A percentile compares a stretch with the other conserved stretches of the same genome.
phyloP scores from a whole-genome alignment of 83 land plant genomes.

The Diphasiastrum complanatum region DNA sequence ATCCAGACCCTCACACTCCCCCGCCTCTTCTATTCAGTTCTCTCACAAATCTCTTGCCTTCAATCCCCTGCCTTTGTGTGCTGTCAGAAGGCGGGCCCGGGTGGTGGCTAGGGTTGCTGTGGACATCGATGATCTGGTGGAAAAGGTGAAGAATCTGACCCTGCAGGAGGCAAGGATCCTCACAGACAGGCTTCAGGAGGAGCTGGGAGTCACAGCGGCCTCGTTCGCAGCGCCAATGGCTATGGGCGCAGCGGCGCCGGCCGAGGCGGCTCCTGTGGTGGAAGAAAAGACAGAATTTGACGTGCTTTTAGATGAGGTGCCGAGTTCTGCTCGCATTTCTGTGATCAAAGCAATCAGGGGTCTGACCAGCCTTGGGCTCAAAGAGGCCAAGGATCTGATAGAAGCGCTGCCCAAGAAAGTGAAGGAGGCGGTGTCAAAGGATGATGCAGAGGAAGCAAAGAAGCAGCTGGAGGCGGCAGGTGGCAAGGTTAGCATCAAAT shows the following conservation, averaged over 20 bases:
- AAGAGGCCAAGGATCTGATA: slow-evolving; percentile 23
- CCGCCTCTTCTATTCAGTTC: too few relatives aligned
- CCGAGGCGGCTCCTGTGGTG: slow-evolving; percentile 20
- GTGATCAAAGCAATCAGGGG: slow-evolving; percentile 18
- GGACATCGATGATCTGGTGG: too few relatives aligned
- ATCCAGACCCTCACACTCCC: too few relatives aligned
- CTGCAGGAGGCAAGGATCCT: too few relatives aligned
- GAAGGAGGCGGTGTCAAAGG: slow-evolving; percentile 20
- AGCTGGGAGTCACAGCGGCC: too few relatives aligned
- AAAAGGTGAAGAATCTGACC: too few relatives aligned
- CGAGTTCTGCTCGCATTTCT: slow-evolving; percentile 7
- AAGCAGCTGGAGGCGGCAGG: slow-evolving; percentile 19
- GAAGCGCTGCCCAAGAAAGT: slow-evolving; percentile 19
- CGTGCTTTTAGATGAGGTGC: slow-evolving; percentile 11
- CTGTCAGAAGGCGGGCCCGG: too few relatives aligned
- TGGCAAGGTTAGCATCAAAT: slow-evolving; percentile 22
- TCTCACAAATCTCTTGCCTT: too few relatives aligned
- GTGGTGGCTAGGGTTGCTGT: too few relatives aligned
- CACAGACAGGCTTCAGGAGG: too few relatives aligned
- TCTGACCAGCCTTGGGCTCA: slow-evolving; percentile 15
- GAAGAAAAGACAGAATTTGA: slow-evolving; percentile 23
- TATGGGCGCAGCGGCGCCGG: slow-evolving; percentile 11
- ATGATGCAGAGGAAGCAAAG: slow-evolving; percentile 21
- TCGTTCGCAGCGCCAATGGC: too few relatives aligned
- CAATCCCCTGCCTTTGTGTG: too few relatives aligned